phyloP scores from a whole-genome alignment of 306 rosid genomes.

The Prosopis cineraria region DNA sequence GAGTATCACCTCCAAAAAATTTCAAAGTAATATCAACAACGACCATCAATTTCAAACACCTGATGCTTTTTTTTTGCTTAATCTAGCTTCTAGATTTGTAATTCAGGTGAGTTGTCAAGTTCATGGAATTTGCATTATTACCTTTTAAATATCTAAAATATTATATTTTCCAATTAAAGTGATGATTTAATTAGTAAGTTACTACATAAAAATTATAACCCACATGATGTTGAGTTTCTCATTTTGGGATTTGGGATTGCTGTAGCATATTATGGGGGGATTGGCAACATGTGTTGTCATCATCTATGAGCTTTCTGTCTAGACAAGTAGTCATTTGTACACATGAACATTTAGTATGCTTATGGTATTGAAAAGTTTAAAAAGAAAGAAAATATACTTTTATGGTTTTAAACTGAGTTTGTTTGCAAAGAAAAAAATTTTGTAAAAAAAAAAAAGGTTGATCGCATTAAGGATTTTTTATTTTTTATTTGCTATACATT shows the following conservation, averaged over 20 bases:
- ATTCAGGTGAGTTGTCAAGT: constrained; percentile 1
- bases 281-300: background rate
- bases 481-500: constrained; percentile 14
- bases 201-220: constrained; percentile 9
- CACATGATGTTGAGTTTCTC: background rate
- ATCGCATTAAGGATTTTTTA: constrained; percentile 19
- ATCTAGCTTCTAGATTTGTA: constrained; percentile 33
- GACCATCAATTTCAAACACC: constrained; percentile 14
- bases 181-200: constrained; percentile 11
- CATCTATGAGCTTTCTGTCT: constrained; percentile 13
- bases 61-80: constrained; percentile 7
- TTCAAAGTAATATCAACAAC: constrained; percentile 58
- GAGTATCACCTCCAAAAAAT: constrained; percentile 60
- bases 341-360: background rate
- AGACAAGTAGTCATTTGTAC: background rate
- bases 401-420: background rate
- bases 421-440: too few relatives aligned
- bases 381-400: background rate
- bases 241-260: constrained; percentile 28
- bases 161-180: constrained; percentile 11
- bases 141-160: constrained; percentile 14
- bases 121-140: constrained; percentile 29
- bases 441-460: too few relatives aligned
- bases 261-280: constrained; percentile 1
- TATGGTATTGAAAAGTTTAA: background rate